phyloP scores from a whole-genome alignment of 495 filamentous ascomycete species.

The Glarea lozoyensis region DNA sequence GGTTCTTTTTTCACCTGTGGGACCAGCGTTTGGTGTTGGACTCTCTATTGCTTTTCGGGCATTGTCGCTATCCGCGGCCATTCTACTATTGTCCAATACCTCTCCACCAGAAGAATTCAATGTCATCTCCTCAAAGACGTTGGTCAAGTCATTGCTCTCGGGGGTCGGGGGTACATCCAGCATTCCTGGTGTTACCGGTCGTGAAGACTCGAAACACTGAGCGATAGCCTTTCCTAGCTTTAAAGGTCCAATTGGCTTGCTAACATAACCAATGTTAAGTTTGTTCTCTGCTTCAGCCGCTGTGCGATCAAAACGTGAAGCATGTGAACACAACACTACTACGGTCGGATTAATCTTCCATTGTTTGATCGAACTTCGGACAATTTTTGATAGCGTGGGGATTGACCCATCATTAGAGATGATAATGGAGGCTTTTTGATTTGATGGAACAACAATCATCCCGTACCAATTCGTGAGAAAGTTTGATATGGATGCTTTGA shows the following conservation, averaged over 20 bases:
- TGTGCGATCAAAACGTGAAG: slow-evolving; percentile 10
- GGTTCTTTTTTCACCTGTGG: slow-evolving; percentile 7
- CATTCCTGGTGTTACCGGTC: slow-evolving; percentile 1
- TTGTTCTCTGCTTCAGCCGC: not conserved
- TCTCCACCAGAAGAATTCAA: slow-evolving; percentile 13
- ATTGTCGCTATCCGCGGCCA: slow-evolving; percentile 21
- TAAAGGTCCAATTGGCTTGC: slow-evolving; percentile 18
- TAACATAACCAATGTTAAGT: slow-evolving; percentile 15
- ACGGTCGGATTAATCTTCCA: slow-evolving; percentile 13
- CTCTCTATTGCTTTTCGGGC: slow-evolving; percentile 20
- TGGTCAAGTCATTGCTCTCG: slow-evolving; percentile 13
- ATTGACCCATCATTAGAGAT: slow-evolving; percentile 13
- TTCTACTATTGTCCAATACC: slow-evolving; percentile 18
- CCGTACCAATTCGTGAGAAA: slow-evolving; percentile 21
- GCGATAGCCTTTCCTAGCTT: slow-evolving; percentile 19
- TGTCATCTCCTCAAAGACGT: slow-evolving; percentile 18
- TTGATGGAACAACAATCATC: slow-evolving; percentile 10
- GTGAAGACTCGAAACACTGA: slow-evolving; percentile 11
- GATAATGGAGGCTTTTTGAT: slow-evolving; percentile 9
- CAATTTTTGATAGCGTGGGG: not conserved
- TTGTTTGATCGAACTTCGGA: not conserved
- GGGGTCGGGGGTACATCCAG: not conserved
- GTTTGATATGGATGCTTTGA: slow-evolving; percentile 13
- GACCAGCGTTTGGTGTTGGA: slow-evolving; percentile 17
- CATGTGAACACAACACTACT: slow-evolving; percentile 18